These are phyloP conservation scores for Chlorella vulgaris DNA, from an alignment of 139 green algal genomes.

Conservation along the genomic window DNA sequence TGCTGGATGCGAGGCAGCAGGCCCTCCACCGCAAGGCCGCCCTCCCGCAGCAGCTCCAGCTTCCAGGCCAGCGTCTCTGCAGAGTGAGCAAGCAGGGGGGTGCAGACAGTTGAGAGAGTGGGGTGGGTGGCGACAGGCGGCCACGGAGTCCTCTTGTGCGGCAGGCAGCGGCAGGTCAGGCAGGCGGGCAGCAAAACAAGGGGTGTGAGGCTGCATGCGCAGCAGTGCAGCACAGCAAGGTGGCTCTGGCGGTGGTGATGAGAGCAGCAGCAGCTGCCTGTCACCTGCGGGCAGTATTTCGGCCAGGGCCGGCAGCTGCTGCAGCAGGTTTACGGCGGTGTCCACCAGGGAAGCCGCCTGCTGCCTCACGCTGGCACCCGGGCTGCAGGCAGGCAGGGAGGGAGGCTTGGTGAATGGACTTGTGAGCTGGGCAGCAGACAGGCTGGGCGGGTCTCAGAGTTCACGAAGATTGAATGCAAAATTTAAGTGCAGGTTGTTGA, in stretches of 20 bases:
- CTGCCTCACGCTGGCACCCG: not conserved
- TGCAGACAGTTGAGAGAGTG: no score
- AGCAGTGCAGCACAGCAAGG: not conserved
- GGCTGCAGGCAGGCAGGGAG: not conserved
- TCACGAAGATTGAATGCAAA: no score
- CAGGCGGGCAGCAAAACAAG: not conserved
- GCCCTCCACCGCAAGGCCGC: conserved; percentile 19
- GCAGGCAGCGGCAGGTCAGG: no score
- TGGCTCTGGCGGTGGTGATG: no score
- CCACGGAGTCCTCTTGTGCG: no score
- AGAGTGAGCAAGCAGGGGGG: no score
- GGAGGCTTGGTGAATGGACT: no score
- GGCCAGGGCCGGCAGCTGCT: conserved; percentile 69
- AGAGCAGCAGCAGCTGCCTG: not conserved
- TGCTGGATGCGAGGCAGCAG: conserved; percentile 59
- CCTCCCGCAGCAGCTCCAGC: conserved; percentile 75
- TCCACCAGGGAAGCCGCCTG: conserved; percentile 12
- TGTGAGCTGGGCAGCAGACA: no score
- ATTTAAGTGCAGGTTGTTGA: no score
- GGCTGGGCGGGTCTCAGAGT: no score
- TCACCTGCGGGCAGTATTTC: conserved; percentile 68
- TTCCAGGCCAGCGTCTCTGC: conserved; percentile 73
- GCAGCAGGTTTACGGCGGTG: conserved; percentile 50
- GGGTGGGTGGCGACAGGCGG: no score
- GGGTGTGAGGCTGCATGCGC: not conserved